Evolutionary conservation across 176 grass and related monocot species (phyloP).

Genomic region (Aegilops tauschii): DNA sequence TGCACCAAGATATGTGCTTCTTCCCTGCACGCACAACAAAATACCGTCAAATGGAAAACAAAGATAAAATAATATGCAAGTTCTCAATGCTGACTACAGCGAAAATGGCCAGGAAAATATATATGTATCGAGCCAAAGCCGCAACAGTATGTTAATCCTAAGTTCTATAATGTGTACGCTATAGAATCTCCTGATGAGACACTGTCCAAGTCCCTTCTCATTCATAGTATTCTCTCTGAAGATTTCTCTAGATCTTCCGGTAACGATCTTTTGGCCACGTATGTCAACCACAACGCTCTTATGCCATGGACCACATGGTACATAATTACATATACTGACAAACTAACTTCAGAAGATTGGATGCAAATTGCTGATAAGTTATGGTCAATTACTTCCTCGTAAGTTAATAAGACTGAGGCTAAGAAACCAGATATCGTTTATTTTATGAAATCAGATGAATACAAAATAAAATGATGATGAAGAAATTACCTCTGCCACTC

Average conservation of each 20-base stretch:
- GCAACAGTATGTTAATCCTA: slow-evolving; percentile 6
- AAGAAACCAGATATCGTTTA: not conserved
- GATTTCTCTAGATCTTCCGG: not conserved
- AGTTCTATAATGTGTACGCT: not conserved
- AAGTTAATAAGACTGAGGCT: not conserved
- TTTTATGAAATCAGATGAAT: not conserved
- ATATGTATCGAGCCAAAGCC: not conserved
- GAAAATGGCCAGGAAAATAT: slow-evolving; percentile 11
- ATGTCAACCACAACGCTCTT: not conserved
- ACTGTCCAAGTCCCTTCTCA: not conserved
- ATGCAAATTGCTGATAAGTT: slow-evolving; percentile 13
- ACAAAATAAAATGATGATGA: not conserved
- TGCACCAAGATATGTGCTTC: slow-evolving; percentile 86
- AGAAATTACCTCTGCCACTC: slow-evolving; percentile 33
- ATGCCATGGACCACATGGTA: not conserved
- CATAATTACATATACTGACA: not conserved
- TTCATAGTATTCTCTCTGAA: not conserved
- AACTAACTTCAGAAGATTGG: slow-evolving; percentile 1
- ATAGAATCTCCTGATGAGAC: not conserved
- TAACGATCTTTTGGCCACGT: slow-evolving; percentile 16
- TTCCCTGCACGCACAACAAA: slow-evolving; percentile 44
- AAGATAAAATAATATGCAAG: not conserved
- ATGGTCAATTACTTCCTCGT: not conserved
- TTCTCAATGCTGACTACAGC: not conserved
- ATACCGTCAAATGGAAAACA: slow-evolving; percentile 8